phyloP scores from a whole-genome alignment of 176 grass and related monocot genomes.

The Juncus effusus region DNA sequence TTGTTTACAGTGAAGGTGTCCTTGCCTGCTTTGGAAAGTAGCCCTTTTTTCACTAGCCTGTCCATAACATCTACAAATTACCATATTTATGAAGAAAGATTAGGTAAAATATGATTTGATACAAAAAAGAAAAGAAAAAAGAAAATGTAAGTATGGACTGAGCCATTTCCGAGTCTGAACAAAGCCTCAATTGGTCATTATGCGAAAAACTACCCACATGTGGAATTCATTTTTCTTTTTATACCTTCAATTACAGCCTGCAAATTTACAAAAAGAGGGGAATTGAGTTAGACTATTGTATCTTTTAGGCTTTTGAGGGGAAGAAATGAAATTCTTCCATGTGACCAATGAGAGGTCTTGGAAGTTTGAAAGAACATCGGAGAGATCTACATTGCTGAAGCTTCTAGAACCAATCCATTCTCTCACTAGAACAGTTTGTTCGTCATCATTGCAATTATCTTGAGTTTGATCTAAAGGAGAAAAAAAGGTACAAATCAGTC shows the following conservation, averaged over 20 bases:
- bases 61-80: conserved; percentile 68
- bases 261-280: conserved; percentile 30
- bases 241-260: conserved; percentile 92
- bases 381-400: conserved; percentile 38
- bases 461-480: conserved; percentile 77
- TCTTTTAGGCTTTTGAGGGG: neutral
- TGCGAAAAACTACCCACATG: too few relatives aligned
- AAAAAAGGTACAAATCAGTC: conserved; percentile 8
- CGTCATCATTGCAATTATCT: conserved; percentile 71
- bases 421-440: conserved; percentile 52
- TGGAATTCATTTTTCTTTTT: neutral
- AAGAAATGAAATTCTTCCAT: neutral
- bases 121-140: conserved; percentile 12
- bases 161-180: too few relatives aligned
- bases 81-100: conserved; percentile 19
- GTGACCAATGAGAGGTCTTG: conserved; percentile 60
- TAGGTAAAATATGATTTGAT: neutral
- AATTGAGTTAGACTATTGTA: conserved; percentile 20
- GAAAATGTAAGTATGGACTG: too few relatives aligned
- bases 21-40: conserved; percentile 62
- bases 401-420: conserved; percentile 70
- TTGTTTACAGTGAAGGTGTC: conserved; percentile 75
- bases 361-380: conserved; percentile 76
- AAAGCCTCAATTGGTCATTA: conserved; percentile 2
- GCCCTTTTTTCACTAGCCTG: conserved; percentile 66